Percentiles rank a stretch among this genome's conserved stretches.
Conservation (phyloP, 208 protist species). For the Entamoeba histolytica region DNA sequence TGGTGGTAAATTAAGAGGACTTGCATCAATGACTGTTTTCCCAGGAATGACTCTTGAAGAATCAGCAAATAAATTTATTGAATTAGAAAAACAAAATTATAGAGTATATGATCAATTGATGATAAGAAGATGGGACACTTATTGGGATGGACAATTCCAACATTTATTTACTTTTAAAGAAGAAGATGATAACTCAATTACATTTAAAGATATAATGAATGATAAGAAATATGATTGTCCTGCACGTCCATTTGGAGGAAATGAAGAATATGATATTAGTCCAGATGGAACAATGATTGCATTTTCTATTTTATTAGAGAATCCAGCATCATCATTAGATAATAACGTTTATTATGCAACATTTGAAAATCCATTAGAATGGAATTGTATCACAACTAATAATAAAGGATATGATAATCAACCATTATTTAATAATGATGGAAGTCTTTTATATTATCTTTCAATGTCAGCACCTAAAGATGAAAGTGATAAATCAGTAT, state of each 20-base stretch:
- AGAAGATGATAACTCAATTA: background rate
- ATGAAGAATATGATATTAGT: background rate
- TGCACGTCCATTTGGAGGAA: background rate
- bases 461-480: background rate
- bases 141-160: background rate
- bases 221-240: background rate
- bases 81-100: background rate
- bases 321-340: background rate
- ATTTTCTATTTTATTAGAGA: background rate
- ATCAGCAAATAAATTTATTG: background rate
- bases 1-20: background rate
- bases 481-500: background rate
- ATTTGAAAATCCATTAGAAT: background rate
- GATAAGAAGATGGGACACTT: background rate
- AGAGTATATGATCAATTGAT: background rate
- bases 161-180: background rate
- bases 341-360: background rate
- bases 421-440: background rate
- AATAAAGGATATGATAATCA: background rate
- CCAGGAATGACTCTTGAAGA: background rate
- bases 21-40: background rate
- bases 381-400: background rate
- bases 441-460: background rate
- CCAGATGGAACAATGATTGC: background rate
- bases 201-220: background rate